Percentiles rank a stretch among this genome's conserved stretches.
Conservation (phyloP, 2,329 filamentous ascomycete species). For the Lachnellula occidentalis region DNA sequence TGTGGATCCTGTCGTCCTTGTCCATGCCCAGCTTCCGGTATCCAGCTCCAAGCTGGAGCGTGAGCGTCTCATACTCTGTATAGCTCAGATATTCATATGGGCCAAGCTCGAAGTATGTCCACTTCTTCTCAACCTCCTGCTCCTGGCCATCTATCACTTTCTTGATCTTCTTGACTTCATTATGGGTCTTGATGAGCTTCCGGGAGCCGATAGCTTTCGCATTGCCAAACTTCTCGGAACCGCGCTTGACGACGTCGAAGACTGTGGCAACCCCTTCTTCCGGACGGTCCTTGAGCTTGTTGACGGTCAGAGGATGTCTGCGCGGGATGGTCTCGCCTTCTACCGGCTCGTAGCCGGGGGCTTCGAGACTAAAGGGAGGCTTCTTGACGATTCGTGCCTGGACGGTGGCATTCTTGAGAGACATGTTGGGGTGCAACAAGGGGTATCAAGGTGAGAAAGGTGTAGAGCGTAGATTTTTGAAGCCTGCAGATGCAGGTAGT, state of each 20-base stretch:
- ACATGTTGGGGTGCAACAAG: constrained; percentile 9
- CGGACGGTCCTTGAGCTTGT: constrained; percentile 39
- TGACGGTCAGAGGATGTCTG: constrained; percentile 48
- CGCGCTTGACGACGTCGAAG: constrained; percentile 66
- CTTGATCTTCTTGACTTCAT: constrained; percentile 81
- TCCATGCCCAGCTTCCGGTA: constrained; percentile 65
- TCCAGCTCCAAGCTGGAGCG: constrained; percentile 60
- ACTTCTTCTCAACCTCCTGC: constrained; percentile 75
- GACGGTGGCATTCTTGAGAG: constrained; percentile 11
- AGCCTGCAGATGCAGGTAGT: too few species aligned
- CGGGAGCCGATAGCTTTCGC: constrained; percentile 61
- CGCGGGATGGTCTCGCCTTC: constrained; percentile 63
- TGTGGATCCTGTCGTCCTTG: constrained; percentile 62
- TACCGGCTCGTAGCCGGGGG: constrained; percentile 47
- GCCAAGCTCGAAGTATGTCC: constrained; percentile 79
- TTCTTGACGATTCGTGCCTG: constrained; percentile 29
- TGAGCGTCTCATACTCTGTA: constrained; percentile 67
- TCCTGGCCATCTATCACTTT: constrained; percentile 76
- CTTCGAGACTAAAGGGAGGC: constrained; percentile 55
- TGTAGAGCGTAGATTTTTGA: too few species aligned
- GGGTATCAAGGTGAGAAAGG: neutral
- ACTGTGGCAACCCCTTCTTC: constrained; percentile 42
- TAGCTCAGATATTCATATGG: constrained; percentile 70
- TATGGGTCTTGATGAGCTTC: constrained; percentile 65
- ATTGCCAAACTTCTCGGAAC: constrained; percentile 58